Conservation (phyloP, 129 eudicot species). For the Flaveria linearis region DNA sequence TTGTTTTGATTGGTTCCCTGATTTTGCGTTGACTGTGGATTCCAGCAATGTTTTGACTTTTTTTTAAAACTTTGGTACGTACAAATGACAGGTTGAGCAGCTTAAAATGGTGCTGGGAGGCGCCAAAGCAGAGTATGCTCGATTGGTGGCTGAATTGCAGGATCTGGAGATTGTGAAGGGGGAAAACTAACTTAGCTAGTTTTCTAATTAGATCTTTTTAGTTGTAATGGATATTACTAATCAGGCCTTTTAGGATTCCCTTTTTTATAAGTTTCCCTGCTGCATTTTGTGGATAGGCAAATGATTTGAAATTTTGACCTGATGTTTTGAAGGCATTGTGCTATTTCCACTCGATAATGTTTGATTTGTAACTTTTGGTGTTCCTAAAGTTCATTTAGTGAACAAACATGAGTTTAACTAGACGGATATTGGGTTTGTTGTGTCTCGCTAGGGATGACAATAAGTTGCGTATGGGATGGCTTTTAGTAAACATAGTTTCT, state of each 20-base stretch:
- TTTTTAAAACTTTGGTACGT: slow-evolving; percentile 2
- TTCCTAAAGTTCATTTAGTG: not conserved
- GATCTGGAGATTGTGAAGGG: slow-evolving; percentile 48
- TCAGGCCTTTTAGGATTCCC: not conserved
- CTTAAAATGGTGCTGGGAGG: slow-evolving; percentile 50
- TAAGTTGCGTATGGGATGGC: too few species aligned
- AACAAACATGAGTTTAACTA: not conserved
- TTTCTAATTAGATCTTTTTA: slow-evolving; percentile 9
- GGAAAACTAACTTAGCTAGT: slow-evolving; percentile 31
- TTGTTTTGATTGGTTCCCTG: not conserved
- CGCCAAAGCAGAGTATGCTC: slow-evolving; percentile 46
- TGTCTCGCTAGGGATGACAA: too few species aligned
- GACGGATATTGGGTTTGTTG: not conserved
- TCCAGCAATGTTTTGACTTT: not conserved
- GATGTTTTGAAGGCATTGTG: not conserved
- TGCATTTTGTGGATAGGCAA: not conserved
- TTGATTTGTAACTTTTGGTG: slow-evolving; percentile 18
- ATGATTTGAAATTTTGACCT: not conserved
- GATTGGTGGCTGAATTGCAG: slow-evolving; percentile 48
- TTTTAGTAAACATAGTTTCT: too few species aligned
- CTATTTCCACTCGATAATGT: not conserved
- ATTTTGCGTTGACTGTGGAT: not conserved
- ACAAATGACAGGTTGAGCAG: slow-evolving; percentile 43
- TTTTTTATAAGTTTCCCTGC: not conserved
- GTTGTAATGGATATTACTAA: slow-evolving; percentile 22